phyloP scores from a whole-genome alignment of 2,329 filamentous ascomycete species.

The Exophiala sp. region DNA sequence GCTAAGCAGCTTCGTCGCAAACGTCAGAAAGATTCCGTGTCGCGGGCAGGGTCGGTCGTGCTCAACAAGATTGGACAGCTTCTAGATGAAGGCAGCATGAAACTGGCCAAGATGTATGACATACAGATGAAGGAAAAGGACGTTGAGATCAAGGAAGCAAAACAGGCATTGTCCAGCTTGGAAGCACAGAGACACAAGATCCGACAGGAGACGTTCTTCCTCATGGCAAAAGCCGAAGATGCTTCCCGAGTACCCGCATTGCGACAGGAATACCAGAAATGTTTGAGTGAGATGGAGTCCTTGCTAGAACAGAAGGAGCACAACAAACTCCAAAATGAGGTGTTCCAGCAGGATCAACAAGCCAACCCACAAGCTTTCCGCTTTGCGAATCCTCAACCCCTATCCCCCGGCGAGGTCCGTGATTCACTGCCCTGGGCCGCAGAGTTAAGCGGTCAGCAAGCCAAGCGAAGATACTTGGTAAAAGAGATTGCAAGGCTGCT shows the following conservation, averaged over 20 bases:
- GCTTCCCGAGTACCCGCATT: constrained; percentile 36
- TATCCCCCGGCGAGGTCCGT: constrained; percentile 32
- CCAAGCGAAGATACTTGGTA: constrained; percentile 26
- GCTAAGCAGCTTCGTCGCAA: constrained; percentile 20
- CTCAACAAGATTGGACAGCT: constrained; percentile 63
- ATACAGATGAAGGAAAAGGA: constrained; percentile 31
- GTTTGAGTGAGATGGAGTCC: constrained; percentile 37
- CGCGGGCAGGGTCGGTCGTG: constrained; percentile 64
- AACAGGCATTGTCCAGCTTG: constrained; percentile 46
- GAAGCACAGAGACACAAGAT: constrained; percentile 42
- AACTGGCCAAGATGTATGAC: constrained; percentile 51
- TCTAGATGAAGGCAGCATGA: constrained; percentile 65
- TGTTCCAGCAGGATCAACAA: constrained; percentile 29
- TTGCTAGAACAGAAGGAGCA: constrained; percentile 43
- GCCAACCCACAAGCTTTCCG: constrained; percentile 27
- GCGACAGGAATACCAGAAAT: constrained; percentile 36
- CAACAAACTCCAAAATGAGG: constrained; percentile 31
- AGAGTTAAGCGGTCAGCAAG: constrained; percentile 41
- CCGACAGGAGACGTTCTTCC: constrained; percentile 35
- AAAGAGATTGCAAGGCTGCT: constrained; percentile 26
- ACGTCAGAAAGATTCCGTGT: constrained; percentile 34
- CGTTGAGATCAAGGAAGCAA: constrained; percentile 61
- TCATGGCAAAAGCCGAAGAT: constrained; percentile 37
- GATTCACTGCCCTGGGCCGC: constrained; percentile 33
- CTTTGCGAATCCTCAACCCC: constrained; percentile 28